A percentile compares a stretch with the other conserved stretches of the same genome.
Conservation (phyloP, 148 eudicot genomes). For the Camellia japonica region DNA sequence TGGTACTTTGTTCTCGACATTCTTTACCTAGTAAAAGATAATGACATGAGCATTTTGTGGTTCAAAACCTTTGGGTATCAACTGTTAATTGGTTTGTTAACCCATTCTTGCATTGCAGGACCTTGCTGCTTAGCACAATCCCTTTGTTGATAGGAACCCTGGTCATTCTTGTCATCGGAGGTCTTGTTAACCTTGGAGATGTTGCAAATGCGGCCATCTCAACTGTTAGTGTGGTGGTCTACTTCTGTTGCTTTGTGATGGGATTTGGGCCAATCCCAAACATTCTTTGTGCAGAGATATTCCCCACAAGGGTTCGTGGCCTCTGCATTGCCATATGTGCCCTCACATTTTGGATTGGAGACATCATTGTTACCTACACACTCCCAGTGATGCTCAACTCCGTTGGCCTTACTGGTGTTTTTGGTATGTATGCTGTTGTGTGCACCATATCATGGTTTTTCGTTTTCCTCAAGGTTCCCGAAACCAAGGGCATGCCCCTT, state of each 20-base stretch:
- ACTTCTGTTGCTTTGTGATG: slow-evolving; percentile 30
- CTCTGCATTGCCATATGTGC: slow-evolving; percentile 32
- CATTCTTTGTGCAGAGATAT: slow-evolving; percentile 30
- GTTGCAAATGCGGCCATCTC: slow-evolving; percentile 23
- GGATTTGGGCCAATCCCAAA: slow-evolving; percentile 32
- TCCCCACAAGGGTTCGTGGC: slow-evolving; percentile 29
- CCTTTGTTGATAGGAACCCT: slow-evolving; percentile 25
- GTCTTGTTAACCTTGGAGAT: slow-evolving; percentile 17
- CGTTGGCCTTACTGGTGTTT: slow-evolving; percentile 33
- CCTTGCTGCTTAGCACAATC: slow-evolving; percentile 23
- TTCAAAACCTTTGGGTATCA: neutral
- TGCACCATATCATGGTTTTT: slow-evolving; percentile 32
- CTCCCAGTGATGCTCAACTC: slow-evolving; percentile 33
- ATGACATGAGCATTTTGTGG: neutral
- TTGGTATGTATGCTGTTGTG: slow-evolving; percentile 37
- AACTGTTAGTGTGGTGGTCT: slow-evolving; percentile 21
- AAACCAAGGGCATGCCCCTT: slow-evolving; percentile 47
- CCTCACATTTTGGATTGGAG: slow-evolving; percentile 35
- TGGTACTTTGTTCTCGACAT: neutral
- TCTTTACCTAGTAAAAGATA: neutral
- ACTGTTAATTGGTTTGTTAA: too few species aligned
- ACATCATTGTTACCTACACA: slow-evolving; percentile 32
- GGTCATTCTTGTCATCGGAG: slow-evolving; percentile 22
- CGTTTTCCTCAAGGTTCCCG: slow-evolving; percentile 35
- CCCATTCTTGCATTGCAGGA: slow-evolving; percentile 17